Evolutionary conservation across 805 yeast species (phyloP).

Genomic region (Kockiozyma suomiensis): DNA sequence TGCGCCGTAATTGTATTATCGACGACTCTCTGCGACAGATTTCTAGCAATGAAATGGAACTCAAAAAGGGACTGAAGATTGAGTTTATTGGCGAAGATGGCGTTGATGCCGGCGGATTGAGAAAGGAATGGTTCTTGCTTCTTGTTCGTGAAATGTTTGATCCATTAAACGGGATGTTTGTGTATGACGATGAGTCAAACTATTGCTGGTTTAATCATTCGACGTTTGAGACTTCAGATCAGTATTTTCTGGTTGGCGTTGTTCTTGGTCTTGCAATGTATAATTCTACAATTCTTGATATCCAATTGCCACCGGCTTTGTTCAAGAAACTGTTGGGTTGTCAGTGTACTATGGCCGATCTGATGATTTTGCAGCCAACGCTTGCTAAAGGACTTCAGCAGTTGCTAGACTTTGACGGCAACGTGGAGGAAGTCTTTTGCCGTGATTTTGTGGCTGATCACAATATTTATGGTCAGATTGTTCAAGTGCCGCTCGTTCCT

Average conservation of each 20-base stretch:
- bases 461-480: constrained; percentile 50
- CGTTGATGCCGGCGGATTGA: constrained; percentile 91
- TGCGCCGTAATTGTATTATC: constrained; percentile 67
- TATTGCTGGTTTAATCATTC: constrained; percentile 67
- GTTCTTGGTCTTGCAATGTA: constrained; percentile 88
- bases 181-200: constrained; percentile 66
- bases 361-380: constrained; percentile 66
- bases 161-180: constrained; percentile 68
- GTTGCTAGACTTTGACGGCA: constrained; percentile 49
- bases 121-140: constrained; percentile 89
- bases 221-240: constrained; percentile 35
- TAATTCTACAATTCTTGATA: constrained; percentile 83
- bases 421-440: constrained; percentile 53
- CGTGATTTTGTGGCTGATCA: constrained; percentile 63
- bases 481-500: constrained; percentile 55
- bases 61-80: constrained; percentile 73
- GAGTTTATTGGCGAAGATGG: constrained; percentile 90
- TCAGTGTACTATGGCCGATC: constrained; percentile 64
- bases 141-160: constrained; percentile 70
- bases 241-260: constrained; percentile 72
- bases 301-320: constrained; percentile 72
- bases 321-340: constrained; percentile 71
- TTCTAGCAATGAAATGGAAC: constrained; percentile 53
- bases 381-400: constrained; percentile 56
- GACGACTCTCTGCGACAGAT: constrained; percentile 67